Conservation (phyloP, 2,329 filamentous ascomycete species). For the Metarhizium rileyi region DNA sequence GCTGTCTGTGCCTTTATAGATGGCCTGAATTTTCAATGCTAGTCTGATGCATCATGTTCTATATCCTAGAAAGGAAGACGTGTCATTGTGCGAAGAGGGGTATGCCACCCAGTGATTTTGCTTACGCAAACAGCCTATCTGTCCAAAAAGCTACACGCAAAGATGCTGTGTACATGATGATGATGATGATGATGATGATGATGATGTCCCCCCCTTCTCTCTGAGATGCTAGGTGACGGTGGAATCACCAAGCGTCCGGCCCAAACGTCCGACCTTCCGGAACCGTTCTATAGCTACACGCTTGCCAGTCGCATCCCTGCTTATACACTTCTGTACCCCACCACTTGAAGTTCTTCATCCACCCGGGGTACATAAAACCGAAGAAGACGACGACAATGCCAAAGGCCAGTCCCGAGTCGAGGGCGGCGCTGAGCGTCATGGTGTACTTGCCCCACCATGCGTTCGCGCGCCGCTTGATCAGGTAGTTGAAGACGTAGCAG, state of each 20-base stretch:
- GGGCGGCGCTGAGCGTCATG: constrained; percentile 75
- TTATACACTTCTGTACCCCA: constrained; percentile 86
- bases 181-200: not conserved
- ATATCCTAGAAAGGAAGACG: not conserved
- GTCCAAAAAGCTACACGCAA: not conserved
- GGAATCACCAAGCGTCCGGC: constrained; percentile 44
- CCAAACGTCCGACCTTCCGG: constrained; percentile 57
- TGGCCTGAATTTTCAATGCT: constrained; percentile 10
- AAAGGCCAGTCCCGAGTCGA: constrained; percentile 75
- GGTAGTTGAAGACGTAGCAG: constrained; percentile 75
- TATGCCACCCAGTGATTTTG: not conserved
- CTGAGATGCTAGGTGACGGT: not conserved
- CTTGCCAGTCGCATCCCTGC: constrained; percentile 75
- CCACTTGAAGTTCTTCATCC: constrained; percentile 66
- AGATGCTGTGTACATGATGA: not conserved
- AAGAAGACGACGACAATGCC: constrained; percentile 80
- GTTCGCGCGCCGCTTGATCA: constrained; percentile 56
- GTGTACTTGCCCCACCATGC: constrained; percentile 90
- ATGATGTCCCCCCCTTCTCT: too few relatives aligned
- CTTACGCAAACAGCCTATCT: not conserved
- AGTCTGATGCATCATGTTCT: not conserved
- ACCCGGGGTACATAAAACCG: constrained; percentile 72
- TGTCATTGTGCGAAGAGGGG: not conserved
- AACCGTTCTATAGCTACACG: constrained; percentile 60
- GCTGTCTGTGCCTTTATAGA: constrained; percentile 18